phyloP scores from a whole-genome alignment of 768 basidiomycete genomes.

The Termitomyces eurrhizus region DNA sequence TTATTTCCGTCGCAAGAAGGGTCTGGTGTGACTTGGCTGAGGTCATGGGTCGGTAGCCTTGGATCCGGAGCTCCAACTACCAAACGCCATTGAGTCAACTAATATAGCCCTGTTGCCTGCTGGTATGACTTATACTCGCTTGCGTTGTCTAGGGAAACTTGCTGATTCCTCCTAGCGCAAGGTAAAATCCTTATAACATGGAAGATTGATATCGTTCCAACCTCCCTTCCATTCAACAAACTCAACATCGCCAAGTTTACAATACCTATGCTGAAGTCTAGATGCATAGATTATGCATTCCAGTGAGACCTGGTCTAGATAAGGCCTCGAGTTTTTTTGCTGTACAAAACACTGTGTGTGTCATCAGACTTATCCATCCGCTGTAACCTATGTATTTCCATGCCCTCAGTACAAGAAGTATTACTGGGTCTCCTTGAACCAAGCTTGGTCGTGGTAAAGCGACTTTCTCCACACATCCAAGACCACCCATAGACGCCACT shows the following conservation, averaged over 20 bases:
- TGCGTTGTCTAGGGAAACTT: background rate
- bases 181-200: background rate
- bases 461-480: no score
- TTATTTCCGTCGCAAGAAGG: slow-evolving; percentile 33
- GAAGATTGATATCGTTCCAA: no score
- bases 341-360: no score
- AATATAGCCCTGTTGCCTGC: background rate
- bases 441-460: background rate
- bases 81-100: background rate
- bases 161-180: background rate
- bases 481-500: background rate
- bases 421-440: background rate
- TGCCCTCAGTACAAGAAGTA: background rate
- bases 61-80: slow-evolving; percentile 17
- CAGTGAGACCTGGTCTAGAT: no score
- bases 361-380: background rate
- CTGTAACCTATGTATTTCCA: background rate
- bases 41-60: slow-evolving; percentile 30
- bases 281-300: background rate
- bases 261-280: background rate
- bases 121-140: background rate
- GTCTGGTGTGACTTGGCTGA: slow-evolving; percentile 36
- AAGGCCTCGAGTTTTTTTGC: no score
- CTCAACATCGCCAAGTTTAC: background rate
- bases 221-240: background rate